Conservation (phyloP, 1,284 basidiomycete species). For the Trichosporon faecale region DNA sequence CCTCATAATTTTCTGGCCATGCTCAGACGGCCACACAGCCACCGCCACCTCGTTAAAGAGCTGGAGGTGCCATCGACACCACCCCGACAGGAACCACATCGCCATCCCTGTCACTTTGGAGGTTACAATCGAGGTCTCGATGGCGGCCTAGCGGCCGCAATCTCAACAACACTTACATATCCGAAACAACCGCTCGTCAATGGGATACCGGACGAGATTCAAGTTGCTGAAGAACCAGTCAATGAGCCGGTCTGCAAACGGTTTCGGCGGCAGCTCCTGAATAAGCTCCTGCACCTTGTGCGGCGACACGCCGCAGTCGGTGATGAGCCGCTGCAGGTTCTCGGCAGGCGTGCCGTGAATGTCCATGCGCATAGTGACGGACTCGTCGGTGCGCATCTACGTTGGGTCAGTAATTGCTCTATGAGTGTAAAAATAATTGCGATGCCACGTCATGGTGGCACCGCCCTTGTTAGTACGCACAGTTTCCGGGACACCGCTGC, state of each 20-base stretch:
- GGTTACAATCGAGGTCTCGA: too few relatives aligned
- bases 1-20: background rate
- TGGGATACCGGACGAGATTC: conserved; percentile 91
- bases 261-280: conserved; percentile 75
- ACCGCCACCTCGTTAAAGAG: too few relatives aligned
- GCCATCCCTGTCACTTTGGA: too few relatives aligned
- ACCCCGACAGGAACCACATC: too few relatives aligned
- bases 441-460: background rate
- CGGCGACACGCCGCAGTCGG: conserved; percentile 83
- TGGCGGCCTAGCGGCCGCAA: too few relatives aligned
- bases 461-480: conserved; percentile 17
- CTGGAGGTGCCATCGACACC: too few relatives aligned
- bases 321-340: conserved; percentile 65
- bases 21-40: too few relatives aligned
- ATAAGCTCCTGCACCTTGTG: conserved; percentile 85
- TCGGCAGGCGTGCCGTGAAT: conserved; percentile 51
- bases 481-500: conserved; percentile 32
- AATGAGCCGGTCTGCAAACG: conserved; percentile 63
- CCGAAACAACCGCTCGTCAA: conserved; percentile 82
- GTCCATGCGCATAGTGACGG: conserved; percentile 49
- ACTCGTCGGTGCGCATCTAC: conserved; percentile 48
- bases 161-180: conserved; percentile 44
- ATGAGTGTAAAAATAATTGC: background rate
- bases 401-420: background rate
- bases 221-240: conserved; percentile 58